Conservation (phyloP, 2,329 filamentous ascomycete genomes). For the Penicillium sp. region DNA sequence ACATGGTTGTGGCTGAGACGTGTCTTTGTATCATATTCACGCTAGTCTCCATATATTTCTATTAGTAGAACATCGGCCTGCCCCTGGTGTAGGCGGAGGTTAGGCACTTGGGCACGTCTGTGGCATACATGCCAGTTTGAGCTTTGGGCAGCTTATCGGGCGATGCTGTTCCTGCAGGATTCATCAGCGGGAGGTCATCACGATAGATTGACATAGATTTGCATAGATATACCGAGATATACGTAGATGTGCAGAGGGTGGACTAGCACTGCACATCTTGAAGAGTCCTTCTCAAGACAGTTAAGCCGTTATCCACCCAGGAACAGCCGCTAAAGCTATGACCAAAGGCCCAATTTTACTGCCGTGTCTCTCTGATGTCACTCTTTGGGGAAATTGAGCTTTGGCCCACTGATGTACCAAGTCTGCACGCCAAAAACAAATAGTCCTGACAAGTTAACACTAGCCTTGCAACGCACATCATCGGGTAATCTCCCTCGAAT, state of each 20-base stretch:
- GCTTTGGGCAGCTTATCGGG: background rate
- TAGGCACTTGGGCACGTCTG: background rate
- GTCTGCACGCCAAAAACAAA: conserved; percentile 14
- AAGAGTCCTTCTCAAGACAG: background rate
- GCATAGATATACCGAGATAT: too few species aligned
- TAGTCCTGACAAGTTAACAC: conserved; percentile 16
- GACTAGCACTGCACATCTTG: too few species aligned
- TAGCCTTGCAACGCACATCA: conserved; percentile 7
- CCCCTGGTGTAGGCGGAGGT: background rate
- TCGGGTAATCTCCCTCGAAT: background rate
- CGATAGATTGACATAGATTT: too few species aligned
- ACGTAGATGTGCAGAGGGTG: too few species aligned
- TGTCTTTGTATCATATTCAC: conserved; percentile 24
- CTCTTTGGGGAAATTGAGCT: conserved; percentile 25
- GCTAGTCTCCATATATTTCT: conserved; percentile 27
- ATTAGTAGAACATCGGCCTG: conserved; percentile 23
- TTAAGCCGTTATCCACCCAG: background rate
- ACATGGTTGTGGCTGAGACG: conserved; percentile 31
- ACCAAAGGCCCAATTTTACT: conserved; percentile 13
- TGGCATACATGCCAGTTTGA: background rate
- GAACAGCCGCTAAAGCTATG: conserved; percentile 17
- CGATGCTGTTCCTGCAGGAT: background rate
- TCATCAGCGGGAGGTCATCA: background rate
- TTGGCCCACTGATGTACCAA: conserved; percentile 17
- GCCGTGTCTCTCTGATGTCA: conserved; percentile 21